Percentiles rank a stretch among this genome's conserved stretches.
Conservation (phyloP, 495 filamentous ascomycete species). For the Penicillium angulare region DNA sequence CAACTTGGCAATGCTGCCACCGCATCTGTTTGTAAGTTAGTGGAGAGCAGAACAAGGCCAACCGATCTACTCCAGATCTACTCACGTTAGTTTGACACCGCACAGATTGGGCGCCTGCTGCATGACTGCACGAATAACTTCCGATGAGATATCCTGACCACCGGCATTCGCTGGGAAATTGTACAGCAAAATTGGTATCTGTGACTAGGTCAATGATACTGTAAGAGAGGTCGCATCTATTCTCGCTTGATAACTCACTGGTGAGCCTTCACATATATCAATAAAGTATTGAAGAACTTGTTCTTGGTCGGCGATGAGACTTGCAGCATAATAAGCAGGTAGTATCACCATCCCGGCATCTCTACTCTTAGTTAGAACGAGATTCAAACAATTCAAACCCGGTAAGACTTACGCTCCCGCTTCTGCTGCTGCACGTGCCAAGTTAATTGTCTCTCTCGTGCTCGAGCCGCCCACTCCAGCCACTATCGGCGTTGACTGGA, state of each 20-base stretch:
- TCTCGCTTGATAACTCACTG: no score
- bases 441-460: conserved; percentile 19
- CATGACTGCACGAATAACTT: conserved; percentile 16
- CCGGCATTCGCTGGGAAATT: conserved; percentile 24
- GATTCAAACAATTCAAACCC: neutral
- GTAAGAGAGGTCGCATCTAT: no score
- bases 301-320: conserved; percentile 12
- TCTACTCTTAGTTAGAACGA: neutral
- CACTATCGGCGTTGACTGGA: conserved; percentile 18
- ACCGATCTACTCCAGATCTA: no score
- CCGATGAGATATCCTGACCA: conserved; percentile 23
- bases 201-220: no score
- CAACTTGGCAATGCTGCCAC: conserved; percentile 19
- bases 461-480: conserved; percentile 20
- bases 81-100: conserved; percentile 22
- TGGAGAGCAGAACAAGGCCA: no score
- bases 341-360: conserved; percentile 26
- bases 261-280: conserved; percentile 21
- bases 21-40: conserved; percentile 16
- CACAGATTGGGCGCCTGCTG: conserved; percentile 15
- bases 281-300: conserved; percentile 22
- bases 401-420: conserved; percentile 16
- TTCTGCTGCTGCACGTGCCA: conserved; percentile 14
- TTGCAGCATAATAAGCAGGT: conserved; percentile 24
- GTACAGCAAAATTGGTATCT: conserved; percentile 22